These are phyloP conservation scores for Eleusine indica DNA, from an alignment of 176 grass and related monocot species.

Conservation along the genomic window DNA sequence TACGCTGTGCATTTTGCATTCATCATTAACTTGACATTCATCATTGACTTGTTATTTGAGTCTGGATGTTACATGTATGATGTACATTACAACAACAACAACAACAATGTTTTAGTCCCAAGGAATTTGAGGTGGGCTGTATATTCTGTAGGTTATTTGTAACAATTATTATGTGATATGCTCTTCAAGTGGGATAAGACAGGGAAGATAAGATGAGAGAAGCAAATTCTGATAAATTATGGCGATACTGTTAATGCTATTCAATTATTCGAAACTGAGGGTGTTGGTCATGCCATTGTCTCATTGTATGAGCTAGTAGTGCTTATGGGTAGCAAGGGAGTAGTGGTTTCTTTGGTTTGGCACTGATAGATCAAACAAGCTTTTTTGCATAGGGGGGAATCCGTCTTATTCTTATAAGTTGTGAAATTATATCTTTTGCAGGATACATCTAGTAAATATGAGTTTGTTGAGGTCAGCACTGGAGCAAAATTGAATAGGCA, in stretches of 20 bases:
- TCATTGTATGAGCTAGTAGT: background rate
- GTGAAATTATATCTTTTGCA: slow-evolving; percentile 42
- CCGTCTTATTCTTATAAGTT: slow-evolving; percentile 24
- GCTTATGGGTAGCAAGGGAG: background rate
- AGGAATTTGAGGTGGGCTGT: background rate
- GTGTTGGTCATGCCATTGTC: background rate
- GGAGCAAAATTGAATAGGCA: slow-evolving; percentile 89
- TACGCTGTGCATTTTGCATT: background rate
- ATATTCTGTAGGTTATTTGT: background rate
- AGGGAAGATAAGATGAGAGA: background rate
- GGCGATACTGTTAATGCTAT: background rate
- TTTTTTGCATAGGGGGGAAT: background rate
- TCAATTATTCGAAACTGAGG: background rate
- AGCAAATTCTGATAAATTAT: background rate
- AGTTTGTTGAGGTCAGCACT: slow-evolving; percentile 79
- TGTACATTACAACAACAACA: background rate
- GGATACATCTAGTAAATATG: slow-evolving; percentile 76
- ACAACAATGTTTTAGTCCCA: no score
- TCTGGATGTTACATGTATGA: background rate
- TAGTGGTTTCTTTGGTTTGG: background rate
- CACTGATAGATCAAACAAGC: background rate
- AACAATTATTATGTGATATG: background rate
- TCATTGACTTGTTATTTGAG: background rate
- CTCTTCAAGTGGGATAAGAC: background rate
- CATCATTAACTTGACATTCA: background rate